Evolutionary conservation across 2,329 filamentous ascomycete species (phyloP).

Genomic region (Fusarium kyushuense): DNA sequence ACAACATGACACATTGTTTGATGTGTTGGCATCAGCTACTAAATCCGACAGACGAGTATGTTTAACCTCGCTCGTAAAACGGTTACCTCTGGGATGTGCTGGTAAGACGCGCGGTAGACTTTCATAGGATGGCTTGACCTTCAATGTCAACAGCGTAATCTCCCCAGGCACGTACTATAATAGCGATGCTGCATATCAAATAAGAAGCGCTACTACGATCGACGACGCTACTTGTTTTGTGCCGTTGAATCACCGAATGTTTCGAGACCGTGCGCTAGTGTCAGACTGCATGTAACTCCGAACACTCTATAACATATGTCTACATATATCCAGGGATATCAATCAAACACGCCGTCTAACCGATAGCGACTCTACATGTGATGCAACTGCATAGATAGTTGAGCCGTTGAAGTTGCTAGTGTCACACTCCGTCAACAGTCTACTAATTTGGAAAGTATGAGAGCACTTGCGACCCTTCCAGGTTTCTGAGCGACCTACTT

Average conservation of each 20-base stretch:
- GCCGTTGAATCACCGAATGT: slow-evolving; percentile 23
- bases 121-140: background rate
- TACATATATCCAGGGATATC: slow-evolving; percentile 35
- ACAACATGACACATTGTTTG: slow-evolving; percentile 12
- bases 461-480: slow-evolving; percentile 15
- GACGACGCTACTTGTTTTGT: slow-evolving; percentile 3
- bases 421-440: slow-evolving; percentile 12
- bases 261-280: slow-evolving; percentile 16
- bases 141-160: background rate
- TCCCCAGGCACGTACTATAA: background rate
- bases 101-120: background rate
- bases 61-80: background rate
- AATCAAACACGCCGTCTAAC: slow-evolving; percentile 18
- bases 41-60: background rate
- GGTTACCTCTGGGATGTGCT: background rate
- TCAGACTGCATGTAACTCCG: slow-evolving; percentile 17
- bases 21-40: slow-evolving; percentile 22
- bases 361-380: slow-evolving; percentile 11
- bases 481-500: slow-evolving; percentile 26
- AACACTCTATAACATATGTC: slow-evolving; percentile 21
- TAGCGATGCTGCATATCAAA: slow-evolving; percentile 12
- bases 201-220: slow-evolving; percentile 22
- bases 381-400: slow-evolving; percentile 7
- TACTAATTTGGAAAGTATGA: background rate
- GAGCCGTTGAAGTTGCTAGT: background rate